phyloP scores from a whole-genome alignment of 2,329 filamentous ascomycete genomes.

The Lecanoromycetidae sp. region DNA sequence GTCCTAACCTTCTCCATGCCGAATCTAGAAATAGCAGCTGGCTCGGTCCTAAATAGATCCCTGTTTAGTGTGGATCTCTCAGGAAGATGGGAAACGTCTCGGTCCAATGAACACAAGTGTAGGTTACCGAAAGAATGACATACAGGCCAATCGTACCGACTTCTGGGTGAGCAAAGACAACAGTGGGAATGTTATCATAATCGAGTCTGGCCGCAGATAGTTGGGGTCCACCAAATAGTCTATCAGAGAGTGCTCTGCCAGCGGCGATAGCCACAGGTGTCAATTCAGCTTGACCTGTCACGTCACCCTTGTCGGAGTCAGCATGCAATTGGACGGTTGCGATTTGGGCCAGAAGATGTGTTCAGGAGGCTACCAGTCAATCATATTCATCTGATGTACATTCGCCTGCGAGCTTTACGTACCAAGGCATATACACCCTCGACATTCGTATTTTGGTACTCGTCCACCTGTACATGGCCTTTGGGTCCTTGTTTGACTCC shows the following conservation, averaged over 20 bases:
- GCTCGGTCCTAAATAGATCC: too few species aligned
- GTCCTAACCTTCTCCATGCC: conserved; percentile 65
- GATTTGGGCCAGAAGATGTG: too few species aligned
- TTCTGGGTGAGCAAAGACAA: conserved; percentile 79
- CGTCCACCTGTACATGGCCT: conserved; percentile 61
- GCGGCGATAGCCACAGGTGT: conserved; percentile 83
- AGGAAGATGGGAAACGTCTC: conserved; percentile 37
- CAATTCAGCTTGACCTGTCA: conserved; percentile 65
- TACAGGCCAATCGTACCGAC: conserved; percentile 69
- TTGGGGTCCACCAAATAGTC: conserved; percentile 56
- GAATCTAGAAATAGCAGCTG: conserved; percentile 59
- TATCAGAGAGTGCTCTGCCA: conserved; percentile 63
- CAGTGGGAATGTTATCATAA: conserved; percentile 70
- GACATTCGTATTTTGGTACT: conserved; percentile 70
- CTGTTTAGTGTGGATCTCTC: conserved; percentile 41
- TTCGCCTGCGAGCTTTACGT: too few species aligned
- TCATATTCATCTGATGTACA: too few species aligned
- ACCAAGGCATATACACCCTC: conserved; percentile 65
- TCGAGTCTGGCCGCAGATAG: conserved; percentile 51
- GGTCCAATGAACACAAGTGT: conserved; percentile 43
- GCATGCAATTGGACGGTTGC: too few species aligned
- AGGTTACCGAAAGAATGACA: too few species aligned
- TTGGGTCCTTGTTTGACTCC: conserved; percentile 56
- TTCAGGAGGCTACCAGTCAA: too few species aligned
- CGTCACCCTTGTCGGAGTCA: too few species aligned